phyloP scores from a whole-genome alignment of 2,329 filamentous ascomycete genomes.

The Curvularia hawaiiensis region DNA sequence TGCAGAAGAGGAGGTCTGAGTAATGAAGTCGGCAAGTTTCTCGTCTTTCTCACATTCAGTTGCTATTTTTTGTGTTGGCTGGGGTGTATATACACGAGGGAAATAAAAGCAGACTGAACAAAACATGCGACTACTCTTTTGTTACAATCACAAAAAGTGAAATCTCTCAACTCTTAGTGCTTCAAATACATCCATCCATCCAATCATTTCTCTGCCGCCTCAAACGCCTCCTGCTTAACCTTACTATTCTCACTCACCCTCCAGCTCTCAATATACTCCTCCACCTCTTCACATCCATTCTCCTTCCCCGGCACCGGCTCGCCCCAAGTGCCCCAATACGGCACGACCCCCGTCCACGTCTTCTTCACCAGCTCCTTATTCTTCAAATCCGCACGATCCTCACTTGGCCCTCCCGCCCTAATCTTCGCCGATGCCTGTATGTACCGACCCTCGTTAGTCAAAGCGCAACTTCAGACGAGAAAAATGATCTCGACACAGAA shows the following conservation, averaged over 20 bases:
- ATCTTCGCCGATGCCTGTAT: conserved; percentile 34
- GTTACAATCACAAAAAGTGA: background rate
- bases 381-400: conserved; percentile 42
- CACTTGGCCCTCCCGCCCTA: conserved; percentile 38
- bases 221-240: conserved; percentile 31
- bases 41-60: background rate
- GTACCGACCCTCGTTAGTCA: no score
- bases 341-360: conserved; percentile 46
- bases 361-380: conserved; percentile 27
- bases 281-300: conserved; percentile 59
- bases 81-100: background rate
- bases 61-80: background rate
- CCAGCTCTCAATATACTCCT: conserved; percentile 62
- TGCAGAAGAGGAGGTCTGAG: conserved; percentile 37
- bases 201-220: conserved; percentile 30
- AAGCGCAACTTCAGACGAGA: background rate
- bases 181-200: background rate
- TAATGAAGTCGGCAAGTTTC: background rate
- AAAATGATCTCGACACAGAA: background rate
- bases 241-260: conserved; percentile 32
- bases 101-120: background rate
- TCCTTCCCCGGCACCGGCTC: conserved; percentile 35
- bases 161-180: background rate
- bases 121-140: background rate
- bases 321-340: conserved; percentile 42